A percentile compares a stretch with the other conserved stretches of the same genome.
These are phyloP conservation scores for Pseudogymnoascus sp. DNA, from an alignment of 2,329 filamentous ascomycete genomes.

Conservation along the genomic window DNA sequence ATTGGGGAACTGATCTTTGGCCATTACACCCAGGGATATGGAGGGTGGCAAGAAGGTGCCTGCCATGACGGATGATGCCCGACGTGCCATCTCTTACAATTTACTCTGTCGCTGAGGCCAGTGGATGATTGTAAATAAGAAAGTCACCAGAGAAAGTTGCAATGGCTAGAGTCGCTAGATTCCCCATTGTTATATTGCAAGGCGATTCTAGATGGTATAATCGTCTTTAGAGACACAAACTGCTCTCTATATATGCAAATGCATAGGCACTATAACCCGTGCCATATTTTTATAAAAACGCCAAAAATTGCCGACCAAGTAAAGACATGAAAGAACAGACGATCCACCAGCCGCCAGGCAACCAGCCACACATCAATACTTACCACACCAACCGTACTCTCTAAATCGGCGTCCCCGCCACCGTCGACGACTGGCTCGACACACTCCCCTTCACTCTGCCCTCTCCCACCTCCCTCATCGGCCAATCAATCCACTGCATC, in stretches of 20 bases:
- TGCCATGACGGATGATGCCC: background rate
- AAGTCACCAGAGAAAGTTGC: background rate
- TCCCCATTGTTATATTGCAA: background rate
- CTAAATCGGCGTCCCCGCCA: background rate
- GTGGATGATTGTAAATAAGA: background rate
- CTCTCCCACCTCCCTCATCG: constrained; percentile 14
- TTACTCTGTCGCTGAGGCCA: background rate
- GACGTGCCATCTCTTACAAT: background rate
- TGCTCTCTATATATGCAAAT: background rate
- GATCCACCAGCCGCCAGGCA: background rate
- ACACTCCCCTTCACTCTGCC: background rate
- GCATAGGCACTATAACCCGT: constrained; percentile 3
- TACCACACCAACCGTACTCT: background rate
- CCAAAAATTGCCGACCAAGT: background rate
- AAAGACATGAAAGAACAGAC: background rate
- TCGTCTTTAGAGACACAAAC: background rate
- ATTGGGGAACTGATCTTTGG: constrained; percentile 26
- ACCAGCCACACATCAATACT: background rate
- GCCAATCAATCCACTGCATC: constrained; percentile 18
- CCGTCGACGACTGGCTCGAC: background rate
- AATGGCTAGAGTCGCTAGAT: background rate
- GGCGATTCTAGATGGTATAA: background rate
- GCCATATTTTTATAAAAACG: background rate
- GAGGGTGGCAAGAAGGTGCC: background rate
- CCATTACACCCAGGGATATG: constrained; percentile 19